A percentile compares a stretch with the other conserved stretches of the same genome.
phyloP scores from a whole-genome alignment of 2,329 filamentous ascomycete species.

The Hirsutella minnesotensis region DNA sequence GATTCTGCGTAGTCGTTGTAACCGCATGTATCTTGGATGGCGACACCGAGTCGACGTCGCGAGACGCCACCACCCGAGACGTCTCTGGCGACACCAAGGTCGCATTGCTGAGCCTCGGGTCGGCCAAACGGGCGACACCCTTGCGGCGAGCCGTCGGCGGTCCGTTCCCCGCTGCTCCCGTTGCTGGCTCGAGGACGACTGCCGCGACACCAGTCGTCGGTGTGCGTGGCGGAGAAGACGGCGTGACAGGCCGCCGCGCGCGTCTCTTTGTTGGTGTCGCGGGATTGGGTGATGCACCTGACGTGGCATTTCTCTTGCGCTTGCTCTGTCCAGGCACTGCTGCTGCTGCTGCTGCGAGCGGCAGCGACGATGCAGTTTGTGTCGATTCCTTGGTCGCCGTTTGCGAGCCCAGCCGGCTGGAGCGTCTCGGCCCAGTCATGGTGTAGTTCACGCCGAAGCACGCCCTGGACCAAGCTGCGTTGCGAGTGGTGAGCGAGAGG shows the following conservation, averaged over 20 bases:
- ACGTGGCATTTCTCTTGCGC: conserved; percentile 23
- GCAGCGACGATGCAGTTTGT: conserved; percentile 5
- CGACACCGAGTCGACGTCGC: conserved; percentile 30
- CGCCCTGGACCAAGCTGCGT: not conserved
- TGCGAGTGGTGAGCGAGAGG: not conserved
- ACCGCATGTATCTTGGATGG: conserved; percentile 29
- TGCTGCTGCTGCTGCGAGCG: too few species aligned
- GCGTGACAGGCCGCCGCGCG: conserved; percentile 10
- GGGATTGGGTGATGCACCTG: conserved; percentile 9
- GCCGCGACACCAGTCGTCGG: conserved; percentile 33
- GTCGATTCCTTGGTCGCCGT: conserved; percentile 5
- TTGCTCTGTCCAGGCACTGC: too few species aligned
- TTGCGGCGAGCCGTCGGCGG: conserved; percentile 26
- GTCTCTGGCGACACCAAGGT: conserved; percentile 60
- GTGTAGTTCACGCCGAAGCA: not conserved
- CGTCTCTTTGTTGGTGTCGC: conserved; percentile 21
- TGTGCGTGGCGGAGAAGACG: conserved; percentile 25
- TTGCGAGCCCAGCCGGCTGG: conserved; percentile 27
- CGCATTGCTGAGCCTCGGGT: conserved; percentile 56
- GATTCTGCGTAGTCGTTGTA: conserved; percentile 52
- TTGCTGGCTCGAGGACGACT: conserved; percentile 19
- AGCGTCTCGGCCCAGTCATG: conserved; percentile 24
- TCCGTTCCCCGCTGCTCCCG: conserved; percentile 6
- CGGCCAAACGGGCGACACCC: conserved; percentile 42
- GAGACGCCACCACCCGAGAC: conserved; percentile 46